Evolutionary conservation across 1,139 yeast species (phyloP).

Genomic region (Yamadazyma taylorii): DNA sequence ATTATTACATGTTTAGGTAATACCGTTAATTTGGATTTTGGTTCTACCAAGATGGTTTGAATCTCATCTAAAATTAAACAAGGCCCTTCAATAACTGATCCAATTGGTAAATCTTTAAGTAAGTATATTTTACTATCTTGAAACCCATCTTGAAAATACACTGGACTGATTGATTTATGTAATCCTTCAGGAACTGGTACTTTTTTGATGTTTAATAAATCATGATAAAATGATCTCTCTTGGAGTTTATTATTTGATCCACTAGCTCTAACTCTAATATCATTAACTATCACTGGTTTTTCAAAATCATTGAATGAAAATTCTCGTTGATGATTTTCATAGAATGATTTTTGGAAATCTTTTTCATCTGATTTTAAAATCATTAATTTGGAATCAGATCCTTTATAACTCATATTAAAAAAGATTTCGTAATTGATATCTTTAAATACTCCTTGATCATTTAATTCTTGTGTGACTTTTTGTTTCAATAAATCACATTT

Average conservation of each 20-base stretch:
- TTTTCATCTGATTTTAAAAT: slow-evolving; percentile 19
- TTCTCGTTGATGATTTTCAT: slow-evolving; percentile 57
- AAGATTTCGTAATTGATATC: slow-evolving; percentile 14
- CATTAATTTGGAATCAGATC: slow-evolving; percentile 22
- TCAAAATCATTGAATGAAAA: slow-evolving; percentile 66
- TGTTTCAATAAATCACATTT: slow-evolving; percentile 15
- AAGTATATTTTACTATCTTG: slow-evolving; percentile 17
- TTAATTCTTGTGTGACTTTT: slow-evolving; percentile 12
- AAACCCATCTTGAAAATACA: slow-evolving; percentile 45
- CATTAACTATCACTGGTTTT: slow-evolving; percentile 33
- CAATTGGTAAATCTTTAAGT: slow-evolving; percentile 17
- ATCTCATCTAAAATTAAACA: slow-evolving; percentile 23
- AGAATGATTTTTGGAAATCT: slow-evolving; percentile 37
- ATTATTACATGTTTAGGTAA: slow-evolving; percentile 23
- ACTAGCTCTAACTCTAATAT: slow-evolving; percentile 20
- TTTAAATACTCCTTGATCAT: slow-evolving; percentile 21
- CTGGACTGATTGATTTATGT: slow-evolving; percentile 14
- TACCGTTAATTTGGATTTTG: slow-evolving; percentile 18
- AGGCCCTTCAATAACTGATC: slow-evolving; percentile 21
- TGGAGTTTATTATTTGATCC: slow-evolving; percentile 36
- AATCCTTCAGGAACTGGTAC: slow-evolving; percentile 7
- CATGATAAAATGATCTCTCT: slow-evolving; percentile 16
- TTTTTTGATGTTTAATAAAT: slow-evolving; percentile 9
- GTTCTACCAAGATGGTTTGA: slow-evolving; percentile 22
- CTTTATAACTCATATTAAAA: slow-evolving; percentile 24